Evolutionary conservation across 2,329 filamentous ascomycete species (phyloP).

Genomic region (Verticillium albo-atrum): DNA sequence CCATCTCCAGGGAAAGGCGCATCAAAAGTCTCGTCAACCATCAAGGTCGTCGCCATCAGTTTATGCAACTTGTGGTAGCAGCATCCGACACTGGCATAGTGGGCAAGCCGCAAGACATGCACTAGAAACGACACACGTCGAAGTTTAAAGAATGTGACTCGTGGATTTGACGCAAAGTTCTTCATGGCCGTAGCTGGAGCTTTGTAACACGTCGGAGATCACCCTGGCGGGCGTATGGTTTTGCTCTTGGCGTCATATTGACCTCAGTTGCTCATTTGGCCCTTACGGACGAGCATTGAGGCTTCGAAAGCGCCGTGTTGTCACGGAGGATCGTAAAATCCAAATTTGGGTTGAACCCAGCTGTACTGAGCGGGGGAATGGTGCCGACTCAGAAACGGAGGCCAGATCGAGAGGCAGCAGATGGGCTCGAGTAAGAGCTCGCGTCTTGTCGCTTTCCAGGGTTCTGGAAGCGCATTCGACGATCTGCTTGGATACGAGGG

Average conservation of each 20-base stretch:
- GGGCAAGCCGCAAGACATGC: too few relatives aligned
- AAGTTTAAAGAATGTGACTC: conserved; percentile 61
- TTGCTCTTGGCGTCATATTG: conserved; percentile 81
- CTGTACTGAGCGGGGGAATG: too few relatives aligned
- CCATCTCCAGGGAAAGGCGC: too few relatives aligned
- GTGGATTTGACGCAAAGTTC: conserved; percentile 80
- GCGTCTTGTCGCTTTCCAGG: background rate
- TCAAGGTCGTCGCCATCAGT: too few relatives aligned
- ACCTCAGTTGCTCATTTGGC: conserved; percentile 63
- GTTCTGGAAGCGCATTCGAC: background rate
- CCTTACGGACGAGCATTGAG: conserved; percentile 35
- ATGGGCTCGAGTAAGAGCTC: background rate
- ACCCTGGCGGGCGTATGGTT: conserved; percentile 76
- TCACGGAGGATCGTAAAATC: background rate
- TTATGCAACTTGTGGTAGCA: too few relatives aligned
- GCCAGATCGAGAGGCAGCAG: background rate
- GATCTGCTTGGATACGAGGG: background rate
- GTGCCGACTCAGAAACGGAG: background rate
- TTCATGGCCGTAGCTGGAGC: conserved; percentile 70
- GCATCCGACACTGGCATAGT: too few relatives aligned
- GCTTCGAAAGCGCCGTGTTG: conserved; percentile 81
- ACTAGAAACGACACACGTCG: background rate
- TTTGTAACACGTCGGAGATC: conserved; percentile 93
- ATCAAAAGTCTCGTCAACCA: too few relatives aligned
- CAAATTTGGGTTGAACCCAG: too few relatives aligned